phyloP scores from a whole-genome alignment of 345 rosid genomes.

The Physaria fendleri region DNA sequence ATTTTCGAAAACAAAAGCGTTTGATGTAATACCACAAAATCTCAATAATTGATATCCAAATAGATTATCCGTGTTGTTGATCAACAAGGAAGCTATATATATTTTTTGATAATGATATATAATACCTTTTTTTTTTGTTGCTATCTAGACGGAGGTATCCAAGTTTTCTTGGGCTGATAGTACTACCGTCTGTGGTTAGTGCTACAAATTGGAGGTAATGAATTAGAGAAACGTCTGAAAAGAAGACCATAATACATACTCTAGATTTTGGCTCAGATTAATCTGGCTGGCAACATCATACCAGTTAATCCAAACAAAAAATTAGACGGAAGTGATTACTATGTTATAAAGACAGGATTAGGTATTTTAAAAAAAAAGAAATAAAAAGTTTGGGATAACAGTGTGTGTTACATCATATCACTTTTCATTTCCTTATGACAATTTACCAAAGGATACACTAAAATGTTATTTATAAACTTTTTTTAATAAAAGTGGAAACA shows the following conservation, averaged over 20 bases:
- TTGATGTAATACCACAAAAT: constrained; percentile 13
- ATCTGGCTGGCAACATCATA: too few relatives aligned
- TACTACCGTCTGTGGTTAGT: too few relatives aligned
- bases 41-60: constrained; percentile 18
- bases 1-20: background rate
- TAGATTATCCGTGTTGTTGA: constrained; percentile 11
- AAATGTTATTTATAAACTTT: background rate
- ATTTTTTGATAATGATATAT: too few relatives aligned
- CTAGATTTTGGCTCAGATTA: too few relatives aligned
- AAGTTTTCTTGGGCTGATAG: too few relatives aligned
- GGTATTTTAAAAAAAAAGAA: background rate
- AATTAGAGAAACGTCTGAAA: too few relatives aligned
- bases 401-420: constrained; percentile 16
- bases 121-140: background rate
- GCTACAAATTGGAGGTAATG: too few relatives aligned
- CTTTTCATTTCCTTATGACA: constrained; percentile 14
- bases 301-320: too few relatives aligned
- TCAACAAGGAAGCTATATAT: background rate
- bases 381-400: background rate
- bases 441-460: background rate
- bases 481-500: background rate
- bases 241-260: too few relatives aligned
- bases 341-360: background rate
- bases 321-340: background rate
- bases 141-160: too few relatives aligned